Evolutionary conservation across 108 stramenopile genomes (phyloP).

Genomic region (Pseudonitzschia pungens): DNA sequence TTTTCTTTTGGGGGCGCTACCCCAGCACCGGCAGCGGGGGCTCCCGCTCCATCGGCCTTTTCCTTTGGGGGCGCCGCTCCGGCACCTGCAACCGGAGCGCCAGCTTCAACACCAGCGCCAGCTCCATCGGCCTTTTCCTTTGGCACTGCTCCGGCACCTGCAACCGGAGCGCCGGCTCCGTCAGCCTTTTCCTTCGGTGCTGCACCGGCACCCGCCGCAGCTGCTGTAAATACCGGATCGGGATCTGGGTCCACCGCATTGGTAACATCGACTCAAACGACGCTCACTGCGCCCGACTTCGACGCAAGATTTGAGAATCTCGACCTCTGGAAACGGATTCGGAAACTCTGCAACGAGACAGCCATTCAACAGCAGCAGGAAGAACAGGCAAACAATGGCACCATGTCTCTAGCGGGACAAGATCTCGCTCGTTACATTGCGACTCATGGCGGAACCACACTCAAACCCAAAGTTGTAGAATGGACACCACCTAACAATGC

Average conservation of each 20-base stretch:
- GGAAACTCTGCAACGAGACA: slow-evolving; percentile 4
- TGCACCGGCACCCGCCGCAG: background rate
- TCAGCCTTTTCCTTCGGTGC: slow-evolving; percentile 20
- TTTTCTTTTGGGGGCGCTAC: slow-evolving; percentile 19
- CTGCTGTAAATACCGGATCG: background rate
- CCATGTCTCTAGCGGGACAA: slow-evolving; percentile 29
- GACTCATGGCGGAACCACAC: background rate
- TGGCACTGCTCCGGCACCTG: slow-evolving; percentile 19
- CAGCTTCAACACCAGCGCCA: slow-evolving; percentile 30
- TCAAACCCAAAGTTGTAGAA: slow-evolving; percentile 10
- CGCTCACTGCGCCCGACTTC: slow-evolving; percentile 38
- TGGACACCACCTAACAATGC: slow-evolving; percentile 31
- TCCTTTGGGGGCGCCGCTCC: slow-evolving; percentile 14
- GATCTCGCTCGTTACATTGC: slow-evolving; percentile 31
- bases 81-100: slow-evolving; percentile 19
- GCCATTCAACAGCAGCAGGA: background rate
- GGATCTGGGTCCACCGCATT: slow-evolving; percentile 18
- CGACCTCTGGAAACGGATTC: slow-evolving; percentile 12
- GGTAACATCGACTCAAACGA: slow-evolving; percentile 6
- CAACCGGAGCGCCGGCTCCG: slow-evolving; percentile 9
- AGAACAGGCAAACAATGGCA: background rate
- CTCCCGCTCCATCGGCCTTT: slow-evolving; percentile 11
- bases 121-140: slow-evolving; percentile 22
- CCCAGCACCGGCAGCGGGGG: slow-evolving; percentile 15
- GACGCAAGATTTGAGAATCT: slow-evolving; percentile 38